Evolutionary conservation across 768 basidiomycete species (phyloP).

Genomic region (Suillus subluteus): DNA sequence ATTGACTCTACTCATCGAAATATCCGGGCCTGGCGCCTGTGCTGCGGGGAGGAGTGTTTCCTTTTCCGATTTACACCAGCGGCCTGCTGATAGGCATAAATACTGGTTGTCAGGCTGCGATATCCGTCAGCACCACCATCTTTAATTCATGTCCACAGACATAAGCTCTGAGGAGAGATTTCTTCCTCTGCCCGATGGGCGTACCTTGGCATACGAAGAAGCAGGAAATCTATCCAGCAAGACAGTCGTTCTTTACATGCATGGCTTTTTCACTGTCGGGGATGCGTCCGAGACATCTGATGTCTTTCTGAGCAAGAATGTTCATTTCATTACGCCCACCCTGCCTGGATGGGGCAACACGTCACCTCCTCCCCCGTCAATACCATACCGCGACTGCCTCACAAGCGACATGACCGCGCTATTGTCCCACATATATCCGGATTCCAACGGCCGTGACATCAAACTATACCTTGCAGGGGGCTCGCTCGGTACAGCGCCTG

Average conservation of each 20-base stretch:
- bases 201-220: slow-evolving; percentile 58
- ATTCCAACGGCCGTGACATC: slow-evolving; percentile 34
- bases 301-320: slow-evolving; percentile 40
- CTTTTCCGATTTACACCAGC: background rate
- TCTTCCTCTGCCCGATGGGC: slow-evolving; percentile 39
- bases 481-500: slow-evolving; percentile 56
- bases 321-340: slow-evolving; percentile 54
- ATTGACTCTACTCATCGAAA: background rate
- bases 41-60: background rate
- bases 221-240: slow-evolving; percentile 52
- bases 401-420: slow-evolving; percentile 48
- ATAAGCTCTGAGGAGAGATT: slow-evolving; percentile 11
- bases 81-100: background rate
- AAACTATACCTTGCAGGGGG: slow-evolving; percentile 55
- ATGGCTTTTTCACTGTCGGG: slow-evolving; percentile 59
- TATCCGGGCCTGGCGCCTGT: background rate
- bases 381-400: slow-evolving; percentile 45
- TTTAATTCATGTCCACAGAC: slow-evolving; percentile 5
- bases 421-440: slow-evolving; percentile 53
- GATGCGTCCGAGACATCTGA: slow-evolving; percentile 39
- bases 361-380: slow-evolving; percentile 40
- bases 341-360: slow-evolving; percentile 64
- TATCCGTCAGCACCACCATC: too few relatives aligned
- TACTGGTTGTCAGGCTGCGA: background rate
- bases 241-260: slow-evolving; percentile 55